Conservation (phyloP, 164 flowering plant species). For the Cinnamomum chago region DNA sequence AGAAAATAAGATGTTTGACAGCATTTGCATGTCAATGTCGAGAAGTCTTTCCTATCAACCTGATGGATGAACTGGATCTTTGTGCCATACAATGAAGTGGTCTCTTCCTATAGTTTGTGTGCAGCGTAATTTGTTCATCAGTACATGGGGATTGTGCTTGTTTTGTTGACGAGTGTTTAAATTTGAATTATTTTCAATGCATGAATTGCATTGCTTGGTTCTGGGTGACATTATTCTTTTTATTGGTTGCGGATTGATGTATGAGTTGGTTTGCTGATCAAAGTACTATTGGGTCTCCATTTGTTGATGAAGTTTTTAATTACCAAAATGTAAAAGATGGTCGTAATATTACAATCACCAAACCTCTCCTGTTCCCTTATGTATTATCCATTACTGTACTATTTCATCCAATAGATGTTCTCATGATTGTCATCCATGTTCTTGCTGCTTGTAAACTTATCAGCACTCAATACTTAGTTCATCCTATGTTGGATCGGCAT, state of each 20-base stretch:
- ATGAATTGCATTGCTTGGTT: too few species aligned
- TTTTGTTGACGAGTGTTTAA: too few species aligned
- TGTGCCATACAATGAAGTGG: neutral
- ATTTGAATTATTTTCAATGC: too few species aligned
- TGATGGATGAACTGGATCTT: neutral
- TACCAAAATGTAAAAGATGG: too few species aligned
- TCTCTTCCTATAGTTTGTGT: neutral
- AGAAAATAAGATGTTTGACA: too few species aligned
- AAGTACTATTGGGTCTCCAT: too few species aligned
- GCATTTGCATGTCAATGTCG: too few species aligned
- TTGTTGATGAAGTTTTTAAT: too few species aligned
- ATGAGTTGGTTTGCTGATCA: neutral
- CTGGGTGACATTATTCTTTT: neutral
- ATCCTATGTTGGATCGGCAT: neutral
- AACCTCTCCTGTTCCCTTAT: neutral
- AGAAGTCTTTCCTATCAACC: neutral
- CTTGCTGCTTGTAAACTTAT: neutral
- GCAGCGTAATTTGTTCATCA: neutral
- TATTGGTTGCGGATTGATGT: neutral
- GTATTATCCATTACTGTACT: neutral
- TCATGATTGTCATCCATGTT: neutral
- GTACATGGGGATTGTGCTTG: neutral
- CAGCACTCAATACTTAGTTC: neutral
- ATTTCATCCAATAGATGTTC: too few species aligned
- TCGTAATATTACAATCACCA: neutral